Evolutionary conservation across 2,329 filamentous ascomycete genomes (phyloP), one percentile per base, ranked within the genome.

Genomic region (Hymenoscyphus fructigenus): DNA sequence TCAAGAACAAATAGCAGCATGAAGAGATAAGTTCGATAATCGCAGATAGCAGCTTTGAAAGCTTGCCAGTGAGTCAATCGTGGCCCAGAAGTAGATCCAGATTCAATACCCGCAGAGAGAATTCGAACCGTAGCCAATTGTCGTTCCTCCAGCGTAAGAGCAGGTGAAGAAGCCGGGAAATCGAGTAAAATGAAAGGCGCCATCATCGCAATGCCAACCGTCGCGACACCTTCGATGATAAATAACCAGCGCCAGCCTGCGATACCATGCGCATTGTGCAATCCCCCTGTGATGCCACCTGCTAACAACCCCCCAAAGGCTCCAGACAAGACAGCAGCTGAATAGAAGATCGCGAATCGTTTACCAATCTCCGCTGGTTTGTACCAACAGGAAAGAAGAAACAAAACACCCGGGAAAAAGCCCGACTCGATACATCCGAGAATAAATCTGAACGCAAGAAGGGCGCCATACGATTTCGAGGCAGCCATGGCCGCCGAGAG

Each of bases 271-370:
- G 73, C 75, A 3, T 79, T 79, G 36, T 83, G 78, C 12, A 85
- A 74, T 9, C 78, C 74, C 3, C 77, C 77, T 2, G 67, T 68
- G 55, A 72, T 71, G 14, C 78, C 74, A 75, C 79, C 80, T 29
- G 81, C 81, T 9, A 83, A 72, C 3, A 83, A 71, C 7, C 80
- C 79, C 10, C 80, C 79, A 58, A 83, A 83, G 0, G 82, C 82
- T 14, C 83, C 83, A 0, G 79, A 84, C 2, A 85, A 76, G 5
- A 86, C 81, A 0, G 83, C 82, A 1, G 83, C 84, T 0, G 82
- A 84, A 69, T 84, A 85, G 72, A 84, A 87, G n/a, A 86, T 77
- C 34, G 81, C 82, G 66, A 86, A 85, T 1, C 84, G 79, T 69
- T 84, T 86, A 10, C 82, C 81, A 67, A 82, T 79, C 69, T 85